phyloP scores from a whole-genome alignment of 192 early-diverging fungal species.

The Backusella circina region DNA sequence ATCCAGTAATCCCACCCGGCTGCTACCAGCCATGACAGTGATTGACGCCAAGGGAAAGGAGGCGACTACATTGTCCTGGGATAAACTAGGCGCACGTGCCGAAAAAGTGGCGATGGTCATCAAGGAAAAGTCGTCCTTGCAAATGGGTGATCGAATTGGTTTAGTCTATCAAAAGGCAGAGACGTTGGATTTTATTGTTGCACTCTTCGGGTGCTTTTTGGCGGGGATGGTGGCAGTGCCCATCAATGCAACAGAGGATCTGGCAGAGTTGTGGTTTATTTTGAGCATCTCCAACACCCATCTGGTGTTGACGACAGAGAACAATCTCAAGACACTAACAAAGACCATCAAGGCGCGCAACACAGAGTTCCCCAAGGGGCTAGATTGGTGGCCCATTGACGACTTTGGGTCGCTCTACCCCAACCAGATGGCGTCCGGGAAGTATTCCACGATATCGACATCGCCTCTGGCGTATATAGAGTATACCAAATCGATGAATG shows the following conservation, averaged over 20 bases:
- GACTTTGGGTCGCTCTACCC: constrained; percentile 61
- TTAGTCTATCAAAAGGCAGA: constrained; percentile 79
- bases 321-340: constrained; percentile 67
- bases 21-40: constrained; percentile 55
- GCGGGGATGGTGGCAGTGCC: constrained; percentile 83
- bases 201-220: constrained; percentile 78
- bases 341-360: constrained; percentile 62
- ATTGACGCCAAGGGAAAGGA: constrained; percentile 78
- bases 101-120: constrained; percentile 70
- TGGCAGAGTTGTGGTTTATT: constrained; percentile 74
- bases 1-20: constrained; percentile 38
- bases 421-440: constrained; percentile 32
- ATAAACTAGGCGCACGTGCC: constrained; percentile 64
- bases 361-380: constrained; percentile 57
- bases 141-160: constrained; percentile 66
- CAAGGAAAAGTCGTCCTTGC: constrained; percentile 55
- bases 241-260: constrained; percentile 76
- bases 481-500: constrained; percentile 77
- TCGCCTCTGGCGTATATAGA: constrained; percentile 81
- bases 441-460: constrained; percentile 39
- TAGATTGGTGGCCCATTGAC: constrained; percentile 85
- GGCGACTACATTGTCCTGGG: constrained; percentile 62
- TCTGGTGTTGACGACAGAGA: constrained; percentile 75
- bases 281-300: constrained; percentile 61
- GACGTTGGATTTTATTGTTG: constrained; percentile 72